Base-by-base conservation (phyloP, 2,329 filamentous ascomycete species). In the Orbilia quercus region DNA sequence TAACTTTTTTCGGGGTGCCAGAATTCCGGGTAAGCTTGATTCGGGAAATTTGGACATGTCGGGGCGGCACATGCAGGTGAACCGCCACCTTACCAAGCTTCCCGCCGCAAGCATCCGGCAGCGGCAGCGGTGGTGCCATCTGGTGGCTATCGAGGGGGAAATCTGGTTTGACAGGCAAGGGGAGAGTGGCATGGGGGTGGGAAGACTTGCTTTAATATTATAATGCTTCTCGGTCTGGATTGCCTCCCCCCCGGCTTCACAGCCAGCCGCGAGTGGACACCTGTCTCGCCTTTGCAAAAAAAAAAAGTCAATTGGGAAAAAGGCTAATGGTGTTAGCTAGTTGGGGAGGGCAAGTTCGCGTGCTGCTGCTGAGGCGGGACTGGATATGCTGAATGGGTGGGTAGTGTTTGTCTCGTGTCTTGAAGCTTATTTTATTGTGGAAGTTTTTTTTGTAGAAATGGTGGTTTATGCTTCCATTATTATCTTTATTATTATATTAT, bases 51-150 rank as follows among this genome's bases (percentile, higher is more conserved):
- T 50, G 20, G 20, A 20, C 2, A n/a, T 25, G 20, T 25, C 12
- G 31, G 50, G n/a, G 50, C 28, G 31, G 50, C 31, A 40, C 34
- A 54, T 54, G 50, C 50, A 54, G 18, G 48, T 51, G 47, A 11
- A 34, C 48, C n/a, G 36, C 20, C 48, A 48, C 45, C 28, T 5
- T 9, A 31, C 4, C n/a, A 48, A 48, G 45, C 48, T 53, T 54
- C 34, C 50, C 50, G 50, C 31, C 31, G 50, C 50, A 11, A 28
- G 2, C 20, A 47, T 47, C 44, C 44, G 44, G 6, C 44, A 23
- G 11, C 38, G 38, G 16, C n/a, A 25, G 22, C 12, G 50, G 31
- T 54, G 20, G 6, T 25, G 44, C 18, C 23, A 25, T 50, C 45
- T 45, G 22, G 28, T 31, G 28, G 23, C n/a, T 7, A 36, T 20